These are phyloP conservation scores for Daldinia vernicosa DNA, from an alignment of 495 filamentous ascomycete genomes.

Conservation along the genomic window DNA sequence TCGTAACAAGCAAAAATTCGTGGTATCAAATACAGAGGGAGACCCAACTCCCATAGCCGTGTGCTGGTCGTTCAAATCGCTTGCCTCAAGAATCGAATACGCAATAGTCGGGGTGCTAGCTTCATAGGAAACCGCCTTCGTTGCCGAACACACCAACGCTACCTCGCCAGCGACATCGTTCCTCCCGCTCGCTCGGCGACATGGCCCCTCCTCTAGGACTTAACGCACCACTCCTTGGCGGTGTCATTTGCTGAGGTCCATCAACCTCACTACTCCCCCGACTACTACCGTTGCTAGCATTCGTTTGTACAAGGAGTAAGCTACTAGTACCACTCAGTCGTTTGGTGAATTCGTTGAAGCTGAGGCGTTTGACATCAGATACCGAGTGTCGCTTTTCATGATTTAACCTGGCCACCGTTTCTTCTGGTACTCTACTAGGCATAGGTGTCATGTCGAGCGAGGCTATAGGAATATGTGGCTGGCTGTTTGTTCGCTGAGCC, in stretches of 20 bases:
- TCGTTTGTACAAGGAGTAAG: conserved; percentile 63
- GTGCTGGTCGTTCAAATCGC: conserved; percentile 17
- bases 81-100: conserved; percentile 37
- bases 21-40: conserved; percentile 43
- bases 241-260: conserved; percentile 36
- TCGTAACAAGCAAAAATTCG: conserved; percentile 41
- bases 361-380: conserved; percentile 58
- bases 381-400: conserved; percentile 58
- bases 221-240: conserved; percentile 36
- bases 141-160: conserved; percentile 46
- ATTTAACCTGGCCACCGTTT: conserved; percentile 27
- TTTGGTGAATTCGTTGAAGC: conserved; percentile 64
- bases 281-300: conserved; percentile 56
- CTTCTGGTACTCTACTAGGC: conserved; percentile 27
- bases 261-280: conserved; percentile 57
- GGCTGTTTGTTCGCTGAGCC: conserved; percentile 56
- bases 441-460: conserved; percentile 32
- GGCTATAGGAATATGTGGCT: conserved; percentile 51
- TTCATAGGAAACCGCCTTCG: conserved; percentile 47
- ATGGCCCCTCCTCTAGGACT: conserved; percentile 33
- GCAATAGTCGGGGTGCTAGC: conserved; percentile 17
- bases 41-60: conserved; percentile 10
- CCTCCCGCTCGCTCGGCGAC: conserved; percentile 41
- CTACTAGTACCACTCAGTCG: conserved; percentile 62
- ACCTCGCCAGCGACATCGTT: conserved; percentile 48